Evolutionary conservation across 1,139 yeast genomes (phyloP).

Genomic region (Arxiozyma telluris): DNA sequence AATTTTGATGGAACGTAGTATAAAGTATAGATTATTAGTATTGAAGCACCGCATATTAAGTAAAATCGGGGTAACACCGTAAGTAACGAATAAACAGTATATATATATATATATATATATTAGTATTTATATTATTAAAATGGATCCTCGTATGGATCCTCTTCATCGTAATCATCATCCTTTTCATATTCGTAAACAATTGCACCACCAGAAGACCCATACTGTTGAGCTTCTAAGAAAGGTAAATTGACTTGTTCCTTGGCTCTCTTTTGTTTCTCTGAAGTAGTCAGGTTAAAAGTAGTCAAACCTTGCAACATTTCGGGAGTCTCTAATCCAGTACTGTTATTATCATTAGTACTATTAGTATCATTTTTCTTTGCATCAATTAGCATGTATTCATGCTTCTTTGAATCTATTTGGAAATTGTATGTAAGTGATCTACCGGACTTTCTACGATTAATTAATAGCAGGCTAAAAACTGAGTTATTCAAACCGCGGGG

Average conservation of each 20-base stretch:
- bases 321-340: constrained; percentile 33
- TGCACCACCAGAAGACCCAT: constrained; percentile 71
- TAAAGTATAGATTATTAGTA: constrained; percentile 13
- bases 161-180: constrained; percentile 89
- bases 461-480: constrained; percentile 42
- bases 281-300: constrained; percentile 77
- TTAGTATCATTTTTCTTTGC: constrained; percentile 17
- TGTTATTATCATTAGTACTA: constrained; percentile 20
- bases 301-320: constrained; percentile 61
- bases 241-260: constrained; percentile 84
- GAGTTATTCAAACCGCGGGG: constrained; percentile 46
- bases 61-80: constrained; percentile 5
- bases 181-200: constrained; percentile 85
- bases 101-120: constrained; percentile 2
- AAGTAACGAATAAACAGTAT: neutral
- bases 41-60: constrained; percentile 9
- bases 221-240: constrained; percentile 73
- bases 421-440: constrained; percentile 55
- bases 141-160: constrained; percentile 96
- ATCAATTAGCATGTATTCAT: constrained; percentile 34
- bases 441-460: constrained; percentile 77
- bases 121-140: constrained; percentile 36
- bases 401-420: constrained; percentile 43
- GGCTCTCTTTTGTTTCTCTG: constrained; percentile 64
- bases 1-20: constrained; percentile 11